phyloP scores from a whole-genome alignment of 2,329 filamentous ascomycete species.

The Cladosporium colombiae region DNA sequence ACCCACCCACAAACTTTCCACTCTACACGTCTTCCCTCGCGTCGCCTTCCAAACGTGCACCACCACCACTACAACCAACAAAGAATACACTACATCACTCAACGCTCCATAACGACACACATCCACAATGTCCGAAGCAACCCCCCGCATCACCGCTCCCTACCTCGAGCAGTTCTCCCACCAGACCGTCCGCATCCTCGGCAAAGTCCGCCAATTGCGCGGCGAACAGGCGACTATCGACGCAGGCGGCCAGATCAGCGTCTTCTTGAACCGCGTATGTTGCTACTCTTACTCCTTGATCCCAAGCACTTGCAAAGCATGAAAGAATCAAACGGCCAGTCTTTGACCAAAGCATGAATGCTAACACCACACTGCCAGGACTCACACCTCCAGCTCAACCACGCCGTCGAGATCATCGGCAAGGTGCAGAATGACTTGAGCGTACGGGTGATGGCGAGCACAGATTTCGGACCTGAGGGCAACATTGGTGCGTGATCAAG shows the following conservation, averaged over 20 bases:
- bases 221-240: constrained; percentile 81
- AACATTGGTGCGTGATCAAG: constrained; percentile 61
- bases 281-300: constrained; percentile 22
- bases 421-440: constrained; percentile 75
- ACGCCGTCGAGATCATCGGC: constrained; percentile 75
- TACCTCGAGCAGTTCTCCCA: constrained; percentile 74
- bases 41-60: neutral
- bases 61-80: neutral
- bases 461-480: constrained; percentile 63
- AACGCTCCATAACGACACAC: neutral
- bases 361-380: constrained; percentile 54
- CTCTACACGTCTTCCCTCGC: constrained; percentile 4
- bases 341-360: neutral
- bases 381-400: constrained; percentile 66
- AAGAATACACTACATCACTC: neutral
- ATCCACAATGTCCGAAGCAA: constrained; percentile 65
- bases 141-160: constrained; percentile 78
- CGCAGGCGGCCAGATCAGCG: constrained; percentile 72
- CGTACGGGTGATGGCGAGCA: constrained; percentile 68
- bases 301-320: neutral
- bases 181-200: constrained; percentile 78
- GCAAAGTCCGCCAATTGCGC: constrained; percentile 78
- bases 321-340: neutral
- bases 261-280: constrained; percentile 71
- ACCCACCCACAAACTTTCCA: neutral